A percentile compares a stretch with the other conserved stretches of the same genome.
Conservation (phyloP, 108 stramenopile species). For the Halocafeteria seosinensis region DNA sequence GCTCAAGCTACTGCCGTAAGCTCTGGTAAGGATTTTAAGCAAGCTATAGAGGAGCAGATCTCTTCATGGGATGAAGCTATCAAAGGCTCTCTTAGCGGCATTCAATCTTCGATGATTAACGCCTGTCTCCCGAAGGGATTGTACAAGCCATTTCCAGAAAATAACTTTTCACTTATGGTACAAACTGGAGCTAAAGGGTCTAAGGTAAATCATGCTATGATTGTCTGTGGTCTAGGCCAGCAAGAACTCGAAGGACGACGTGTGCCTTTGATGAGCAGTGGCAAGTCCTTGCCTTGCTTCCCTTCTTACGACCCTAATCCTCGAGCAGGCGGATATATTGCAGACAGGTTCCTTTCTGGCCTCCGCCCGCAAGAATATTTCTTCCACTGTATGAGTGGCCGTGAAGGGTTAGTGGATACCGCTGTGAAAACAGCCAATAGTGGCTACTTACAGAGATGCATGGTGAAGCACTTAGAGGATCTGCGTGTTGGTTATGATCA, state of each 20-base stretch:
- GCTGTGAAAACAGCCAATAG: conserved; percentile 95
- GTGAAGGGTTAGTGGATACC: conserved; percentile 79
- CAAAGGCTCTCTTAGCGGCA: conserved; percentile 73
- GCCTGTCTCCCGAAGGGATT: conserved; percentile 81
- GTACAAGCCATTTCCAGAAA: conserved; percentile 81
- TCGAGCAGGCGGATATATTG: conserved; percentile 91
- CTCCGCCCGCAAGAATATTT: conserved; percentile 94
- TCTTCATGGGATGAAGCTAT: conserved; percentile 77
- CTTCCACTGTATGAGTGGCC: conserved; percentile 99
- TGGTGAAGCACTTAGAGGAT: conserved; percentile 93
- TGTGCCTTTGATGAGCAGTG: conserved; percentile 85
- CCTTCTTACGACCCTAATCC: conserved; percentile 84
- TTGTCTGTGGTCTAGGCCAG: conserved; percentile 93
- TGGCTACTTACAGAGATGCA: conserved; percentile 93
- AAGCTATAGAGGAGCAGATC: background rate
- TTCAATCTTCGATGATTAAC: conserved; percentile 77
- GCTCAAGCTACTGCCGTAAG: background rate
- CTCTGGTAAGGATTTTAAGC: background rate
- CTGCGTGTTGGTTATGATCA: conserved; percentile 79
- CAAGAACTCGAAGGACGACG: conserved; percentile 97
- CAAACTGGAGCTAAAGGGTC: conserved; percentile 96
- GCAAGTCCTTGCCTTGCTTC: conserved; percentile 88
- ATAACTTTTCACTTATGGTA: conserved; percentile 89
- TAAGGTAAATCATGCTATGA: conserved; percentile 92
- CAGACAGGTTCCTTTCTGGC: conserved; percentile 93